Percentiles rank a stretch among this genome's conserved stretches.
These are phyloP conservation scores for Solanum peruvianum DNA, from an alignment of 257 asterid genomes.

Conservation along the genomic window DNA sequence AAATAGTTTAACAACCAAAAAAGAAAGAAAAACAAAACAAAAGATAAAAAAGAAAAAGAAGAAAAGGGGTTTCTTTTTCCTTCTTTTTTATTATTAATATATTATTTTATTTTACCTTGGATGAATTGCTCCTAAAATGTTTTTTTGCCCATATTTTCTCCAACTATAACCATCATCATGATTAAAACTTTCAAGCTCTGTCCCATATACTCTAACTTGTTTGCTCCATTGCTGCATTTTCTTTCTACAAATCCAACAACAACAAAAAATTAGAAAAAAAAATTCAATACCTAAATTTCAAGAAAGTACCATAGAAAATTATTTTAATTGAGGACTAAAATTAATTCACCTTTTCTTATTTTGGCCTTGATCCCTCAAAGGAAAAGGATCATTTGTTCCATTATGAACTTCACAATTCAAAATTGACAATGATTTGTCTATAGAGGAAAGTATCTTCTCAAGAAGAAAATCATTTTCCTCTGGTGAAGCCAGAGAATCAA, in stretches of 20 bases:
- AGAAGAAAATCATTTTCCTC: slow-evolving; percentile 26
- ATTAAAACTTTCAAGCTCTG: slow-evolving; percentile 20
- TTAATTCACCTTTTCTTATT: background rate
- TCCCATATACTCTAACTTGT: slow-evolving; percentile 30
- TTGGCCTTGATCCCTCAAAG: background rate
- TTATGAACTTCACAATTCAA: slow-evolving; percentile 10
- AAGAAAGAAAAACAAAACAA: too few relatives aligned
- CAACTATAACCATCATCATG: slow-evolving; percentile 59
- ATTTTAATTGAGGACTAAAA: background rate
- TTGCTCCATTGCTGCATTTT: slow-evolving; percentile 37
- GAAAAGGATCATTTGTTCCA: background rate
- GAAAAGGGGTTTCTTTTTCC: background rate
- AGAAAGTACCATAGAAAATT: background rate
- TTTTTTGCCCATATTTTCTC: slow-evolving; percentile 89
- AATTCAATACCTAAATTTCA: background rate
- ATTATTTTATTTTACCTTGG: slow-evolving; percentile 43
- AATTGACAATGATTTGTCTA: slow-evolving; percentile 50
- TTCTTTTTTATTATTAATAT: too few relatives aligned
- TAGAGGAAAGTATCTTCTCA: slow-evolving; percentile 38
- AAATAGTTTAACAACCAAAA: background rate
- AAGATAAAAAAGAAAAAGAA: background rate
- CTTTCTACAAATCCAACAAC: slow-evolving; percentile 39
- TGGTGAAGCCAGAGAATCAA: slow-evolving; percentile 12
- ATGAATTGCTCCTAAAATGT: slow-evolving; percentile 49
- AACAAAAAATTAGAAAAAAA: background rate